phyloP scores from a whole-genome alignment of 306 rosid species.

The Corylus americana region DNA sequence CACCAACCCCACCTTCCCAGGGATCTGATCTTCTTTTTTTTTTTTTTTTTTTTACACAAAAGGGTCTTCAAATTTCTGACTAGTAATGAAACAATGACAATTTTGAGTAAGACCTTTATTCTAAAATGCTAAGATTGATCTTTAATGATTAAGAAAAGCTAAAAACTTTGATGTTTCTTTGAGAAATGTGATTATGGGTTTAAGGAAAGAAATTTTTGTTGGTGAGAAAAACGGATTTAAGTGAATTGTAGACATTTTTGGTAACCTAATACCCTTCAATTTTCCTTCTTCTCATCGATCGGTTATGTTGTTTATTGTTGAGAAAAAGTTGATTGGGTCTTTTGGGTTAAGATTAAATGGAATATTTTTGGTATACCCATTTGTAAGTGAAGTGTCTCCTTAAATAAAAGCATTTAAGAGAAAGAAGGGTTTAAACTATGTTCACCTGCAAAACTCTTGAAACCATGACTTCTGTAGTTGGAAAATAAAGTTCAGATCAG shows the following conservation, averaged over 20 bases:
- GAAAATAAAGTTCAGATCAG: conserved; percentile 84
- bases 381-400: no score
- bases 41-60: conserved; percentile 29
- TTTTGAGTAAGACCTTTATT: conserved; percentile 33
- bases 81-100: conserved; percentile 35
- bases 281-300: no score
- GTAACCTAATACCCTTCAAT: no score
- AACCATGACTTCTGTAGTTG: conserved; percentile 65
- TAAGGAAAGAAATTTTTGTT: background rate
- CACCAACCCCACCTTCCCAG: conserved; percentile 20
- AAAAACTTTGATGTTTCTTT: conserved; percentile 2
- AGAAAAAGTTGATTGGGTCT: no score
- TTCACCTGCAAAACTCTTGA: conserved; percentile 82
- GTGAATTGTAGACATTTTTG: no score
- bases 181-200: conserved; percentile 18
- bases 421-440: conserved; percentile 10
- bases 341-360: no score
- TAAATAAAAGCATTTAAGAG: conserved; percentile 7
- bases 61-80: conserved; percentile 38
- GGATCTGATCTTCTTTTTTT: background rate
- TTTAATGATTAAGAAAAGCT: conserved; percentile 10
- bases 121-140: conserved; percentile 18
- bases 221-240: no score
- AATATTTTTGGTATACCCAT: no score
- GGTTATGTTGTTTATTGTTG: no score